Percentiles rank a stretch among this genome's conserved stretches.
phyloP scores from a whole-genome alignment of 306 rosid species.

The Medicago ruthenica region DNA sequence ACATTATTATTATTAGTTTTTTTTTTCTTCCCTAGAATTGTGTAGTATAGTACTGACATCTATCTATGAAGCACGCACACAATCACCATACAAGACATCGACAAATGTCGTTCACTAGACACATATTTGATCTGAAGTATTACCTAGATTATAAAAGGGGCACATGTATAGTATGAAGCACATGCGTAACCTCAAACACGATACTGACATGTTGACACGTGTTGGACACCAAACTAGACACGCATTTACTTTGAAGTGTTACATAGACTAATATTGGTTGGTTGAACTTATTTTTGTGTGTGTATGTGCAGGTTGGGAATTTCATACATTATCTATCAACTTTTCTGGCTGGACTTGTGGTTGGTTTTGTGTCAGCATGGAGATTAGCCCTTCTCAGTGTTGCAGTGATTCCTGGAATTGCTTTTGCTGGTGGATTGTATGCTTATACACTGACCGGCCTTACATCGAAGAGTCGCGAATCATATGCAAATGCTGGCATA shows the following conservation, averaged over 20 bases:
- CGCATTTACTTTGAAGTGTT: neutral
- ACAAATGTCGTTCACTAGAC: neutral
- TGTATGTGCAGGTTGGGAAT: conserved; percentile 76
- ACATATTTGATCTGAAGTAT: neutral
- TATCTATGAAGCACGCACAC: neutral
- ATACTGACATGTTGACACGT: neutral
- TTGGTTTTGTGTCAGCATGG: conserved; percentile 99
- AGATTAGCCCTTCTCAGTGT: conserved; percentile 90
- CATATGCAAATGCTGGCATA: conserved; percentile 95
- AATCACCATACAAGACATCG: neutral
- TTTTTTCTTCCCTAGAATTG: no score
- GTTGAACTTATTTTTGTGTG: conserved; percentile 5
- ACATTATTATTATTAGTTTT: conserved; percentile 14
- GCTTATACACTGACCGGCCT: conserved; percentile 98
- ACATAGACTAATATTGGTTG: neutral
- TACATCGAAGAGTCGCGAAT: conserved; percentile 93
- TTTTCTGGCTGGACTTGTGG: conserved; percentile 95
- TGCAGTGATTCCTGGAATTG: conserved; percentile 98
- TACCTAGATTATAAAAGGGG: neutral
- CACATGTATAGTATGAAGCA: neutral
- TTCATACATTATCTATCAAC: conserved; percentile 98
- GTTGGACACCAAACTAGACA: no score
- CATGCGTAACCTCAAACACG: neutral
- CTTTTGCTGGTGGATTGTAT: conserved; percentile 96
- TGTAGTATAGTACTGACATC: neutral